phyloP scores from a whole-genome alignment of 163 green algal species.

The Scenedesmus sp. region DNA sequence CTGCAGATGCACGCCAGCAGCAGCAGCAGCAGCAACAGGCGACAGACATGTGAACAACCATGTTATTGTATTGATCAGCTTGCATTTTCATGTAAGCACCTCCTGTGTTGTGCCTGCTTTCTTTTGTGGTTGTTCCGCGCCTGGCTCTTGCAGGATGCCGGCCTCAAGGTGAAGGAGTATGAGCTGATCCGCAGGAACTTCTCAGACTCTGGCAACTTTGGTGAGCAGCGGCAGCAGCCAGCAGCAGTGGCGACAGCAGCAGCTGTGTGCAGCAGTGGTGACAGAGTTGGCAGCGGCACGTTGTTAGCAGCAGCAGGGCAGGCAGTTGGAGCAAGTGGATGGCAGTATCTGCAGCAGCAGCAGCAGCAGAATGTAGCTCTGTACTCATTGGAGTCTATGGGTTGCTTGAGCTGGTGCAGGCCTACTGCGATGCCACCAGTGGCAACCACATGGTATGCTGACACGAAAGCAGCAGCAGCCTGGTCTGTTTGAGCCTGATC shows the following conservation, averaged over 20 bases:
- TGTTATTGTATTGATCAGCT: no score
- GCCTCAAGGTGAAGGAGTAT: constrained; percentile 99
- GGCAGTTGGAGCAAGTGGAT: no score
- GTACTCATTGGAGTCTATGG: no score
- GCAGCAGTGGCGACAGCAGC: not conserved
- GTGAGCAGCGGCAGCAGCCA: constrained; percentile 56
- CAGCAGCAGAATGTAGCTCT: not conserved
- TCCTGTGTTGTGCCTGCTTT: not conserved
- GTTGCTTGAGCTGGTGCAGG: not conserved
- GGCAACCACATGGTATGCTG: no score
- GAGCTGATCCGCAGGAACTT: constrained; percentile 99
- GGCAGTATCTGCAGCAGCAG: no score
- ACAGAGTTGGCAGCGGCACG: no score
- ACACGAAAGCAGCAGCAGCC: no score
- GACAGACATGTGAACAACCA: no score
- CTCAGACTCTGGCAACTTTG: constrained; percentile 96
- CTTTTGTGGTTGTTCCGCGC: not conserved
- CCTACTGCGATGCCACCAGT: no score
- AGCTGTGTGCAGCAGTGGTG: not conserved
- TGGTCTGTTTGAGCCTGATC: no score
- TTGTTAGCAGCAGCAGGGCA: not conserved
- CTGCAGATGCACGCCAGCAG: not conserved
- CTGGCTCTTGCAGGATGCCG: constrained; percentile 85
- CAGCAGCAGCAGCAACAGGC: not conserved
- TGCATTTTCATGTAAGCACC: no score